Evolutionary conservation across 371 early-diverging fungal species (phyloP).

Genomic region (Mucor irregularis): DNA sequence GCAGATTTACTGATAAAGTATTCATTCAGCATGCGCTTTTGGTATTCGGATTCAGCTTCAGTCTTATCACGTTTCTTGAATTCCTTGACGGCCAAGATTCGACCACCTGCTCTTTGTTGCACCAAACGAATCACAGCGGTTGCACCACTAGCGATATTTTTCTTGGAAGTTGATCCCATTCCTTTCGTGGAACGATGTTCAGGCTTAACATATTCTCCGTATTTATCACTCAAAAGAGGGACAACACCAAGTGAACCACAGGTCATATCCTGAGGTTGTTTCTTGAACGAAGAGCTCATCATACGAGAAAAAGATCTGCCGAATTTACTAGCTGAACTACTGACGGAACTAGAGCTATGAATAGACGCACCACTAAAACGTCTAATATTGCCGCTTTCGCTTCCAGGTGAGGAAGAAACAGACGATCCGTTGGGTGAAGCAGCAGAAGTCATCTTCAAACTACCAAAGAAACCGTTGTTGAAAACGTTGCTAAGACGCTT

Average conservation of each 20-base stretch:
- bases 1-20: slow-evolving; percentile 72
- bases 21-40: slow-evolving; percentile 72
- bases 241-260: slow-evolving; percentile 23
- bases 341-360: slow-evolving; percentile 21
- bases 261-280: slow-evolving; percentile 13
- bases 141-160: slow-evolving; percentile 50
- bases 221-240: slow-evolving; percentile 31
- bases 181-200: slow-evolving; percentile 24
- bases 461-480: slow-evolving; percentile 16
- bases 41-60: slow-evolving; percentile 65
- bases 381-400: slow-evolving; percentile 1
- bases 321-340: slow-evolving; percentile 22
- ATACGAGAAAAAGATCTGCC: slow-evolving; percentile 23
- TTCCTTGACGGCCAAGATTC: slow-evolving; percentile 58
- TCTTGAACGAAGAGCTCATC: slow-evolving; percentile 11
- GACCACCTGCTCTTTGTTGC: slow-evolving; percentile 20
- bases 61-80: slow-evolving; percentile 59
- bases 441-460: slow-evolving; percentile 19
- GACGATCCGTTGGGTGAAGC: slow-evolving; percentile 3
- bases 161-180: slow-evolving; percentile 33
- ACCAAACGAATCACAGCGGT: slow-evolving; percentile 50
- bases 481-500: slow-evolving; percentile 22
- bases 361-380: slow-evolving; percentile 12
- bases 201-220: slow-evolving; percentile 42
- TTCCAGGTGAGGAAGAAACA: not conserved